Base-by-base conservation (phyloP, 164 flowering plant species). In the Annona squamosa region DNA sequence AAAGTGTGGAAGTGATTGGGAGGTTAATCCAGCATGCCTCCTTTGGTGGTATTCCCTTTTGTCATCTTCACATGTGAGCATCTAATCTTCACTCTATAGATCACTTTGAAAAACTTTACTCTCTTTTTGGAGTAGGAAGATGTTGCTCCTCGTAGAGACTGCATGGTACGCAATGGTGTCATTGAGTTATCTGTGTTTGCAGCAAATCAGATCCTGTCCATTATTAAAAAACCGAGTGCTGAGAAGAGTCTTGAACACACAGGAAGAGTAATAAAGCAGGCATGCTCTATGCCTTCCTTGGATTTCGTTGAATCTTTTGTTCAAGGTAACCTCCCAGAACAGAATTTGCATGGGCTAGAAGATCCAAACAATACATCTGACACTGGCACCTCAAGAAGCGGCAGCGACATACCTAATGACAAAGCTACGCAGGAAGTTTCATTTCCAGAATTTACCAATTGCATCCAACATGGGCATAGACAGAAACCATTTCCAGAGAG, bases 171-270 rank as follows among this genome's bases (percentile, higher is more conserved):
- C 4, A 42, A 3, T 18, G 4, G n/a, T 59, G 41, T 48, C 47
- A 46, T 59, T 13, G n/a, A 61, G 52, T 7, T 12, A 48, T 68
- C 76, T 41, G 13, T n/a, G 12, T 70, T 63, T 79, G 85, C 90
- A 93, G 98, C 84, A 63, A 18, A 67, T 59, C 85, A 84, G 64
- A 93, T 93, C 56, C 76, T 93, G 68, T 87, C 85, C 67, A 74
- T 81, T 80, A 87, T 93, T 72, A 86, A 79, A 77, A 85, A 80
- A 77, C 87, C 94, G 62, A 62, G 9, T 48, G 67, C 67, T 77
- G 59, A 16, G 43, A 76, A 63, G 26, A 77, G 52, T 48, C 68
- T 17, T 68, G 75, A 46, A 37, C 44, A 73, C 42, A 68, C 46
- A 63, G 70, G 76, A 43, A 44, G 75, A 59, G 67, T 45, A 3